Base-by-base conservation (phyloP, 257 asterid genomes). In the Hygrophila difformis region DNA sequence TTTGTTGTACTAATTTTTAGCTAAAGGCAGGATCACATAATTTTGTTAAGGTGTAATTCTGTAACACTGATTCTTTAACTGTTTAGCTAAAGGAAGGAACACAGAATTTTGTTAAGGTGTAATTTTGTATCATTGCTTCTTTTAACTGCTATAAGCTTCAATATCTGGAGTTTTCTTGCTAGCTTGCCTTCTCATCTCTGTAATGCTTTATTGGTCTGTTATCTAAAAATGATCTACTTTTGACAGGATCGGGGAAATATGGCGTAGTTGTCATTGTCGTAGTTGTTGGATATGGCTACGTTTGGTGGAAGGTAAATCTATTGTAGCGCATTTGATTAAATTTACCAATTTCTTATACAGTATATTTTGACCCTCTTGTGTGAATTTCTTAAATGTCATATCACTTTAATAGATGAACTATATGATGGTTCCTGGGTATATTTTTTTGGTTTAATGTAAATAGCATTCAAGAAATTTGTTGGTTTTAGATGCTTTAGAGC, bases 271-370 rank as follows among this genome's bases (percentile, higher is more conserved):
- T 91, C 53, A 63, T 80, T 42, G 78, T 82, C 24, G 69, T 81
- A 35, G 94, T 72, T 57, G 82, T 72, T 56, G 99, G 99, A 69
- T 89, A 74, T 60, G 97, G 99, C 64, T 91, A 78, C 56, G 49
- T 91, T 53, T 86, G 99, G 99, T 91, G 37, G 37, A 33, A 33
- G 37, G 37, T 33, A 33, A 33, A 5, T 9, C 37, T 33, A 6
- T 26, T 26, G 31, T 26, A 3, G 31, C 8, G 31, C 4, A 26
- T 5, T 26, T 5, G 31, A 26, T 26, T 26, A 26, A 3, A 26
- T 26, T 26, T n/a, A n/a, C n/a, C n/a, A n/a, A n/a, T n/a, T 26
- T 26, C 8, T 26, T 1, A 26, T 26, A 3, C 31, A 3, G 9
- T 31, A 12, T 33, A 10, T 9, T 7, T 24, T 3, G 3, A 24